Evolutionary conservation across 2,329 filamentous ascomycete genomes (phyloP).

Genomic region (Stagonosporopsis rhizophila): DNA sequence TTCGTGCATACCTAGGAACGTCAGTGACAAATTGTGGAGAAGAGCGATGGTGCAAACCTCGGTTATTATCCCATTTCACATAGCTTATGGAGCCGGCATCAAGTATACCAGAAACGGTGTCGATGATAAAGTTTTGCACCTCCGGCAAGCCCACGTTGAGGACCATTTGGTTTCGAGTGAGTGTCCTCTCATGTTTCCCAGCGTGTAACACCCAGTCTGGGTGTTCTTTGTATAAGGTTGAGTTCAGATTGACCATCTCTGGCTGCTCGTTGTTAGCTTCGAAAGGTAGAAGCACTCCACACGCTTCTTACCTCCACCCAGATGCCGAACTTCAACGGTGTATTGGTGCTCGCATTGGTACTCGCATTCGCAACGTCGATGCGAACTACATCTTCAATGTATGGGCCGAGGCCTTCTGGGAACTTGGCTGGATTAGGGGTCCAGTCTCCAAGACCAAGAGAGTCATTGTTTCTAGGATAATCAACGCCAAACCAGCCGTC

Average conservation of each 20-base stretch:
- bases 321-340: conserved; percentile 65
- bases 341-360: conserved; percentile 42
- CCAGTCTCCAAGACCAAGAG: conserved; percentile 70
- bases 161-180: conserved; percentile 66
- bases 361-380: conserved; percentile 55
- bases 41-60: conserved; percentile 46
- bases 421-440: conserved; percentile 65
- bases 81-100: conserved; percentile 63
- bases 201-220: conserved; percentile 70
- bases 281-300: background rate
- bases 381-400: conserved; percentile 60
- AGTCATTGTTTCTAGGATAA: conserved; percentile 65
- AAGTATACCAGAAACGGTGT: conserved; percentile 62
- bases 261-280: conserved; percentile 44
- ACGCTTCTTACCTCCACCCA: conserved; percentile 61
- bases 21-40: background rate
- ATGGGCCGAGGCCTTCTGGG: conserved; percentile 61
- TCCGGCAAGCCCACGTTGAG: conserved; percentile 67
- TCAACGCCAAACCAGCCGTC: conserved; percentile 72
- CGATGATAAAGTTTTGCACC: conserved; percentile 69
- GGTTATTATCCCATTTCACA: conserved; percentile 74
- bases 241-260: conserved; percentile 72
- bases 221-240: conserved; percentile 66
- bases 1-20: conserved; percentile 60
- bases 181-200: conserved; percentile 62